These are phyloP conservation scores for Pichia sp. DNA, from an alignment of 1,139 yeast species.

Conservation along the genomic window DNA sequence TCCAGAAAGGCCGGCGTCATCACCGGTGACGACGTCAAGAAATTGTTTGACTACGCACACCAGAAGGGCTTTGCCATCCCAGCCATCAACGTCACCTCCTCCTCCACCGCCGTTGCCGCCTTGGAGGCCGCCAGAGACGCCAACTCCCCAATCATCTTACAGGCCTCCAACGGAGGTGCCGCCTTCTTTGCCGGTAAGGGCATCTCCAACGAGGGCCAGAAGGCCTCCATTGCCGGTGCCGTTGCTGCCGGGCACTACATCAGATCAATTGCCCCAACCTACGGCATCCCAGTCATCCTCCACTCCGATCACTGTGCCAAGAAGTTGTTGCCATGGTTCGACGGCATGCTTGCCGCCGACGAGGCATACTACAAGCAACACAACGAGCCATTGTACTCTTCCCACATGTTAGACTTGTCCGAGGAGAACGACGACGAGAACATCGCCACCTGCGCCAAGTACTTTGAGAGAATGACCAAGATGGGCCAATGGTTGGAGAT, in stretches of 20 bases:
- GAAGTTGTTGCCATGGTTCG: slow-evolving; percentile 97
- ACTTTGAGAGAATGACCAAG: slow-evolving; percentile 91
- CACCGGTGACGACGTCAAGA: slow-evolving; percentile 96
- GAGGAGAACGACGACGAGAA: slow-evolving; percentile 96
- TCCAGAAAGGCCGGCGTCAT: slow-evolving; percentile 94
- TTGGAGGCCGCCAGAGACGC: slow-evolving; percentile 97
- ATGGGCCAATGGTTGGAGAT: slow-evolving; percentile 98
- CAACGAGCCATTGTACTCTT: slow-evolving; percentile 96
- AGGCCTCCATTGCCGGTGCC: slow-evolving; percentile 92
- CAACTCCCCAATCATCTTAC: slow-evolving; percentile 94
- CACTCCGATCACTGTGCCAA: slow-evolving; percentile 99
- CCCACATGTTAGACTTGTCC: slow-evolving; percentile 97
- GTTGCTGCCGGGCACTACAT: slow-evolving; percentile 98
- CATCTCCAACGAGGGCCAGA: slow-evolving; percentile 87
- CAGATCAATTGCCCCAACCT: slow-evolving; percentile 92
- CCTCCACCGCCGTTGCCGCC: slow-evolving; percentile 95
- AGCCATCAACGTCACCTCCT: slow-evolving; percentile 96
- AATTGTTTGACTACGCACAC: slow-evolving; percentile 91
- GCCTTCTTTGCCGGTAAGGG: slow-evolving; percentile 99
- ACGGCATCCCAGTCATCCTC: slow-evolving; percentile 93
- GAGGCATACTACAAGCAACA: slow-evolving; percentile 80
- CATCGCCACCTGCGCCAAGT: slow-evolving; percentile 90
- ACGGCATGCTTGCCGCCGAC: slow-evolving; percentile 95
- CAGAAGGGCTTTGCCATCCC: slow-evolving; percentile 94
- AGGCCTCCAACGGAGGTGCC: slow-evolving; percentile 99